Percentiles rank a stretch among this genome's conserved stretches.
Conservation (phyloP, 208 protist genomes). For the Porcisia hertigi region DNA sequence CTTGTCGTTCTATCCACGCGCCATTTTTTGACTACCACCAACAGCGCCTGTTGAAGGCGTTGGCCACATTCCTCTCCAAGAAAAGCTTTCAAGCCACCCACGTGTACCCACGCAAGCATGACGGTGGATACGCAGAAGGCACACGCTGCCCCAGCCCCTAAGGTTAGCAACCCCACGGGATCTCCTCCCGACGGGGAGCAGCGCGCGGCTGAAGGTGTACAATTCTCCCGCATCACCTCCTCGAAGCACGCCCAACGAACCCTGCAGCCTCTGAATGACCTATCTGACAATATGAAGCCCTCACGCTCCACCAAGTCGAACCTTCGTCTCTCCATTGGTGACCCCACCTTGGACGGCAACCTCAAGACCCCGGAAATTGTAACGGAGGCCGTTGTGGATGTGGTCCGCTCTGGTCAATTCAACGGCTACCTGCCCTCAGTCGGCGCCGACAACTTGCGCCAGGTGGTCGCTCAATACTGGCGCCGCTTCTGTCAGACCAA, state of each 20-base stretch:
- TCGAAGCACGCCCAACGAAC: constrained; percentile 57
- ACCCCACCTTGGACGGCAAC: constrained; percentile 78
- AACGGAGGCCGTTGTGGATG: constrained; percentile 58
- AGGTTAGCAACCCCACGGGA: constrained; percentile 5
- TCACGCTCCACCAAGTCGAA: constrained; percentile 44
- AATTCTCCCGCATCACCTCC: constrained; percentile 27
- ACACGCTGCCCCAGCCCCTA: constrained; percentile 9
- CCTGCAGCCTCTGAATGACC: constrained; percentile 76
- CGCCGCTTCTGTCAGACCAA: constrained; percentile 40
- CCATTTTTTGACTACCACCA: background rate
- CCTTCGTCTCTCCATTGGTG: constrained; percentile 71
- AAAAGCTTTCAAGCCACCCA: background rate
- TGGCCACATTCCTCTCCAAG: background rate
- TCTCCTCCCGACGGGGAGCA: constrained; percentile 21
- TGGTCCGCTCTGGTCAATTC: constrained; percentile 38
- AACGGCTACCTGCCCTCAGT: constrained; percentile 81
- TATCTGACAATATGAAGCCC: constrained; percentile 88
- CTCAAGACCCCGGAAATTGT: constrained; percentile 43
- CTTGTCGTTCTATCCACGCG: background rate
- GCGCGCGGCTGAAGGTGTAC: constrained; percentile 15
- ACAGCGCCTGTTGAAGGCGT: background rate
- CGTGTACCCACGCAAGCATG: background rate
- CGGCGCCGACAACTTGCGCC: constrained; percentile 53
- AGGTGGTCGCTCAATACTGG: constrained; percentile 60
- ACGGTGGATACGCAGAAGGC: constrained; percentile 19